phyloP scores from a whole-genome alignment of 768 basidiomycete species.

The Cystobasidium ongulense region DNA sequence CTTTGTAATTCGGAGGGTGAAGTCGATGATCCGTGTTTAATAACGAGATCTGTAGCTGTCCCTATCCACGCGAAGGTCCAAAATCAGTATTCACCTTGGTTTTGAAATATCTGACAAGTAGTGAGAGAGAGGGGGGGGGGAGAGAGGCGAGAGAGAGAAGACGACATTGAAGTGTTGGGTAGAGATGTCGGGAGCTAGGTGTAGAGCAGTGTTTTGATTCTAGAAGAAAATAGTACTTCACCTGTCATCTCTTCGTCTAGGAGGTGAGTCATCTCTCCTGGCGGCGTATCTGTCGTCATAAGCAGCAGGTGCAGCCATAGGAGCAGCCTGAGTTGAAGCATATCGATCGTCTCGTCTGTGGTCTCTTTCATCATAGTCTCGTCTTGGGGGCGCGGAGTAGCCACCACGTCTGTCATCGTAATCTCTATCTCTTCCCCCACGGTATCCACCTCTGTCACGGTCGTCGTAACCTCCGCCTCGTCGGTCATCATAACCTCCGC shows the following conservation, averaged over 20 bases:
- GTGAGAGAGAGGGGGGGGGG: no score
- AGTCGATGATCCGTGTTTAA: no score
- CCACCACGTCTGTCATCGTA: slow-evolving; percentile 27
- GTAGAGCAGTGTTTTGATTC: no score
- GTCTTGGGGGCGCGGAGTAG: not conserved
- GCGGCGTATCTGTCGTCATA: slow-evolving; percentile 3
- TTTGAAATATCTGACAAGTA: no score
- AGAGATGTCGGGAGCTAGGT: not conserved
- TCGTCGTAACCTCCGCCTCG: slow-evolving; percentile 51
- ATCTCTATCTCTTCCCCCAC: slow-evolving; percentile 50
- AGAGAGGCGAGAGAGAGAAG: no score
- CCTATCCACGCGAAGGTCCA: no score
- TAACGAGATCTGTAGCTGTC: no score
- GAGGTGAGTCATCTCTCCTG: slow-evolving; percentile 14
- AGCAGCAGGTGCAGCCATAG: not conserved
- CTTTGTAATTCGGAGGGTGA: no score
- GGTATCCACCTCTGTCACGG: slow-evolving; percentile 63
- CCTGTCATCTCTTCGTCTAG: slow-evolving; percentile 6
- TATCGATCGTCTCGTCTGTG: slow-evolving; percentile 52
- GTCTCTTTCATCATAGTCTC: slow-evolving; percentile 56
- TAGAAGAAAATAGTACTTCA: not conserved
- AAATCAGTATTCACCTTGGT: no score
- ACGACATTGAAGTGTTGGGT: no score
- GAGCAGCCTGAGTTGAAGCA: slow-evolving; percentile 14
- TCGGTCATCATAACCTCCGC: slow-evolving; percentile 33